Evolutionary conservation across 345 rosid genomes (phyloP), one percentile per base, ranked within the genome.

Genomic region (Syzygium oleosum): DNA sequence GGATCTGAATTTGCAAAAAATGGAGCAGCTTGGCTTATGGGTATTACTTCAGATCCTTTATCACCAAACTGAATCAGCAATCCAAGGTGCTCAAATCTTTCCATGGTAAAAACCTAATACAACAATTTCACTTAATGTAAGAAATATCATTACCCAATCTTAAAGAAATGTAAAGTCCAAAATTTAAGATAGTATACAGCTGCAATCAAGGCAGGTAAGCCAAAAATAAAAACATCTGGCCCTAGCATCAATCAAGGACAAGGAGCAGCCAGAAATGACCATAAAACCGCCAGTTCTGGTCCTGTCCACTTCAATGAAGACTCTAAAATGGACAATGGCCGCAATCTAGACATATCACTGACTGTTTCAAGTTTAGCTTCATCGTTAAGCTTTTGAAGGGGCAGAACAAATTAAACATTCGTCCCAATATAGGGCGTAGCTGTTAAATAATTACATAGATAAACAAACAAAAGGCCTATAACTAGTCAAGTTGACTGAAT

Each of bases 1-100:
- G 99, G 99, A 93, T 98, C 99, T 54, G 99, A 95, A 92, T 98
- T 97, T 84, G 99, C 99, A 51, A 97, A 98, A 94, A 98, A 97
- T 1, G 99, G 98, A 92, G 99, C 92, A 54, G 97, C 95, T 92
- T 97, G 98, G 92, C 96, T 94, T 90, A 98, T 87, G 52, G 98
- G 93, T 90, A 92, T 92, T 88, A 92, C 95, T 93, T 96, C 98
- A 59, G 94, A 90, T 88, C 95, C 98, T 91, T 94, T 98, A 86
- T 96, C 99, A 85, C 98, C 98, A 93, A 98, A 94, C 85, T 97
- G 99, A 91, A 98, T 84, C 87, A 98, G 95, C 92, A 97, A 94
- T 54, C 98, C 99, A 87, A 98, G 96, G 94, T 98, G 99, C 94
- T 97, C 98, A 88, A 97, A 95, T 87, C 96, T 94, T 90, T 98